These are phyloP conservation scores for Colletotrichum orbiculare DNA, from an alignment of 2,329 filamentous ascomycete genomes.

Conservation along the genomic window DNA sequence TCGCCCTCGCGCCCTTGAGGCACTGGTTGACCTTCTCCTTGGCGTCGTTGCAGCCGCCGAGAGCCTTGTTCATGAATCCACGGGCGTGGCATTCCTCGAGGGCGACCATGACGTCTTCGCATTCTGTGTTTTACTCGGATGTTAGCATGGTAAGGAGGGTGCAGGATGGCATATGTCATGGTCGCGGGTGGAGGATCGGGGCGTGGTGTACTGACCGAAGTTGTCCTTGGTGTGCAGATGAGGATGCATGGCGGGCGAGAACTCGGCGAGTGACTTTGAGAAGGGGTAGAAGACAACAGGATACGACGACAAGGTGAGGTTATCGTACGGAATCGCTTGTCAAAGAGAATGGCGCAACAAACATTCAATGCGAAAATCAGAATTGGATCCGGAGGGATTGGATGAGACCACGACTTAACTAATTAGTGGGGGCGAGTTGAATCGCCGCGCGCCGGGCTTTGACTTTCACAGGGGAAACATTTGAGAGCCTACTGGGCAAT, in stretches of 20 bases:
- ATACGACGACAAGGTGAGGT: too few species aligned
- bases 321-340: too few species aligned
- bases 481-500: too few species aligned
- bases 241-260: conserved; percentile 83
- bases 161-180: conserved; percentile 6
- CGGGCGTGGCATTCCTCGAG: conserved; percentile 95
- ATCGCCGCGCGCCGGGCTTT: conserved; percentile 17
- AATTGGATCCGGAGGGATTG: conserved; percentile 27
- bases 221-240: conserved; percentile 96
- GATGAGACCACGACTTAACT: conserved; percentile 20
- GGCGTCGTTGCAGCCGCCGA: conserved; percentile 88
- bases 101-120: conserved; percentile 91
- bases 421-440: conserved; percentile 2
- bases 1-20: conserved; percentile 81
- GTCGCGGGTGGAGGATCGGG: background rate
- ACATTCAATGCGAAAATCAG: conserved; percentile 19
- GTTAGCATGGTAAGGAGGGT: background rate
- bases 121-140: conserved; percentile 67
- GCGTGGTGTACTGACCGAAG: conserved; percentile 66
- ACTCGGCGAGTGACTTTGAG: background rate
- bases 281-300: background rate
- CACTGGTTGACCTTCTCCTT: conserved; percentile 89
- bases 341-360: conserved; percentile 16
- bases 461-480: background rate
- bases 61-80: conserved; percentile 91